Evolutionary conservation across 495 filamentous ascomycete genomes (phyloP).

Genomic region (Aspergillus olivimuriae): DNA sequence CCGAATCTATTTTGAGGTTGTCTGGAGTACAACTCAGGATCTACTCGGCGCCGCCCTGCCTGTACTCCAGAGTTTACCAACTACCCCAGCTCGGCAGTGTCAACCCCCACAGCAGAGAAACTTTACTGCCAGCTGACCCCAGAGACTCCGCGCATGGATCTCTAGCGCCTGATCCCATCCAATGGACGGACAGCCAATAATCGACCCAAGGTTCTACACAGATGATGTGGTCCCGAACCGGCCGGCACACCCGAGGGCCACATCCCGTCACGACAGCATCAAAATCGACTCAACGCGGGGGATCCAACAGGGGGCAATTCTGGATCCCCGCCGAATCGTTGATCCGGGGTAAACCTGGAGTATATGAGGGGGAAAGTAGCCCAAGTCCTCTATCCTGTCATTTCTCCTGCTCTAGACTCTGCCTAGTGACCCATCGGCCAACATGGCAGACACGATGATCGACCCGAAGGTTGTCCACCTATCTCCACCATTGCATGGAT

Average conservation of each 20-base stretch:
- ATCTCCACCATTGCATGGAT: background rate
- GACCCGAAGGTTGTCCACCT: slow-evolving; percentile 1
- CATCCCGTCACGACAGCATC: background rate
- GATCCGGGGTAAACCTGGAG: background rate
- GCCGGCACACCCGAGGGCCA: slow-evolving; percentile 12
- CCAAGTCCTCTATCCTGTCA: background rate
- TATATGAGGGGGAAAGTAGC: background rate
- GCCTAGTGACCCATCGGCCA: background rate
- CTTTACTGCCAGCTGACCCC: background rate
- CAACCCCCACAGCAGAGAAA: background rate
- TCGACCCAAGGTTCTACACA: too few species aligned
- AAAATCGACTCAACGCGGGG: too few species aligned
- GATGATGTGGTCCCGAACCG: slow-evolving; percentile 20
- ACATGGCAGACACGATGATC: background rate
- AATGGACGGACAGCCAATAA: too few species aligned
- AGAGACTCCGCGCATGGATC: too few species aligned
- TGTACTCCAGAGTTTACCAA: too few species aligned
- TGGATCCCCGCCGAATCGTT: too few species aligned
- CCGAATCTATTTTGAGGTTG: too few species aligned
- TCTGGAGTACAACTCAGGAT: too few species aligned
- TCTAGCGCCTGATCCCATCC: too few species aligned
- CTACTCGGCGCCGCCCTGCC: too few species aligned
- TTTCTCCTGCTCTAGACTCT: background rate
- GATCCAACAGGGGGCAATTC: too few species aligned
- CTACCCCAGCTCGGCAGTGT: too few species aligned